Conservation (phyloP, 1,284 basidiomycete genomes). For the Cryptococcus maquisensis region DNA sequence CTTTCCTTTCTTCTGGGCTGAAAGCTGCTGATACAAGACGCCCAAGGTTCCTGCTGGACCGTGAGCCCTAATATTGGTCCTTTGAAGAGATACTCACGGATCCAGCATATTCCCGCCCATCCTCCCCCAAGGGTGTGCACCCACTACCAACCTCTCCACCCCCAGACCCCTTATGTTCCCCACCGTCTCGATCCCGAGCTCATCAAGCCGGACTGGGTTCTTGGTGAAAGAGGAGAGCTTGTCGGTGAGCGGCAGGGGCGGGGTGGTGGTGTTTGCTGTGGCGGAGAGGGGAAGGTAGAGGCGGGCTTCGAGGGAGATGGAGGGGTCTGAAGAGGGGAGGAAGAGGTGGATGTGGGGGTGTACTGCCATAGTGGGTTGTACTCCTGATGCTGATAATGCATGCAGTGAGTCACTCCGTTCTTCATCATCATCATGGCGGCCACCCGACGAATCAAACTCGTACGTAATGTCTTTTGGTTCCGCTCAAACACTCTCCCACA, state of each 20-base stretch:
- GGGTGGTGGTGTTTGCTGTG: not conserved
- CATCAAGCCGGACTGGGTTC: conserved; percentile 2
- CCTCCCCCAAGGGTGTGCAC: conserved; percentile 39
- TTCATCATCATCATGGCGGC: too few species aligned
- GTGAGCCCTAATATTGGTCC: not conserved
- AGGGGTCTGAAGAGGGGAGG: conserved; percentile 24
- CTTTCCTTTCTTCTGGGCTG: not conserved
- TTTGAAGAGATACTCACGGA: conserved; percentile 26
- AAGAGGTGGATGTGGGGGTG: conserved; percentile 33
- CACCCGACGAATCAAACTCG: too few species aligned
- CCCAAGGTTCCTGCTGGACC: not conserved
- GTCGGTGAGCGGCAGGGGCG: not conserved
- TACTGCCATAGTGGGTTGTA: not conserved
- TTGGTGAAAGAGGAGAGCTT: conserved; percentile 4
- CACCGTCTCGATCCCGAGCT: not conserved
- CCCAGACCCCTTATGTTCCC: conserved; percentile 4
- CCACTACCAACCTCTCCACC: conserved; percentile 28
- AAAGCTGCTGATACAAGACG: conserved; percentile 24
- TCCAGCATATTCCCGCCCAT: conserved; percentile 42
- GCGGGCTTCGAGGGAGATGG: conserved; percentile 30
- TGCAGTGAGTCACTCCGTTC: too few species aligned
- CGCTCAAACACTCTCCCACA: too few species aligned
- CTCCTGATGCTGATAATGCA: too few species aligned
- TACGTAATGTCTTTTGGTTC: too few species aligned
- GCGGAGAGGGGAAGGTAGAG: conserved; percentile 36